Evolutionary conservation across 1,139 yeast genomes (phyloP).

Genomic region (Lodderomyces jiufengensis): DNA sequence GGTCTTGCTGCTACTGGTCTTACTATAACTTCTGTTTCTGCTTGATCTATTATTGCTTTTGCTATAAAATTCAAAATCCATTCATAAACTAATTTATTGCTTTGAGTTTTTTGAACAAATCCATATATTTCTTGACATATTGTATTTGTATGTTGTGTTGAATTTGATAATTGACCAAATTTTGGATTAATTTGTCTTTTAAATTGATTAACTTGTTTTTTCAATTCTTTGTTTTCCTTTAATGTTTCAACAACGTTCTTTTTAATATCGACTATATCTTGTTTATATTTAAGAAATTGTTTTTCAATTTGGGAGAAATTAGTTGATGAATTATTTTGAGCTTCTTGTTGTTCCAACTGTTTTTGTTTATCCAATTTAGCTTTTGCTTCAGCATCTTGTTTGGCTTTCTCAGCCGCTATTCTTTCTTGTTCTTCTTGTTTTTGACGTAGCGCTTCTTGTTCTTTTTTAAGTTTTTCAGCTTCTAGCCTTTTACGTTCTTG

Average conservation of each 20-base stretch:
- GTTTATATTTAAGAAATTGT: conserved; percentile 49
- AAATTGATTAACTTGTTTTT: conserved; percentile 38
- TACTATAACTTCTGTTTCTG: conserved; percentile 87
- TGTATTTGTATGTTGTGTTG: conserved; percentile 52
- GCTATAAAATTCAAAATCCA: conserved; percentile 83
- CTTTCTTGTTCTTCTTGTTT: conserved; percentile 10
- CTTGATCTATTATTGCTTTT: conserved; percentile 83
- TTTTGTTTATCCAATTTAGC: conserved; percentile 12
- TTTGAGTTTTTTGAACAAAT: conserved; percentile 45
- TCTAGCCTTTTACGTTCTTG: conserved; percentile 15
- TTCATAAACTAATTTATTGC: conserved; percentile 46
- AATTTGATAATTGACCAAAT: conserved; percentile 85
- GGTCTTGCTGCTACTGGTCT: conserved; percentile 79
- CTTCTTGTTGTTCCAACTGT: conserved; percentile 11
- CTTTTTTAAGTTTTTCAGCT: conserved; percentile 9
- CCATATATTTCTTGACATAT: conserved; percentile 50
- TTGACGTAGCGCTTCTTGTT: conserved; percentile 11
- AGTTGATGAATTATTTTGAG: conserved; percentile 21
- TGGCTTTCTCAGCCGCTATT: conserved; percentile 10
- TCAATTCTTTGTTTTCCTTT: conserved; percentile 36
- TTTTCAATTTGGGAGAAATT: conserved; percentile 39
- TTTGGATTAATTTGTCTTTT: conserved; percentile 81
- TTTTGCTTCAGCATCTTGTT: conserved; percentile 11
- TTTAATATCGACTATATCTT: conserved; percentile 60
- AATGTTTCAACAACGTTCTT: conserved; percentile 50